Evolutionary conservation across 371 early-diverging fungal genomes (phyloP), one percentile per base, ranked within the genome.

Genomic region (Syncephalastrum contaminatum): DNA sequence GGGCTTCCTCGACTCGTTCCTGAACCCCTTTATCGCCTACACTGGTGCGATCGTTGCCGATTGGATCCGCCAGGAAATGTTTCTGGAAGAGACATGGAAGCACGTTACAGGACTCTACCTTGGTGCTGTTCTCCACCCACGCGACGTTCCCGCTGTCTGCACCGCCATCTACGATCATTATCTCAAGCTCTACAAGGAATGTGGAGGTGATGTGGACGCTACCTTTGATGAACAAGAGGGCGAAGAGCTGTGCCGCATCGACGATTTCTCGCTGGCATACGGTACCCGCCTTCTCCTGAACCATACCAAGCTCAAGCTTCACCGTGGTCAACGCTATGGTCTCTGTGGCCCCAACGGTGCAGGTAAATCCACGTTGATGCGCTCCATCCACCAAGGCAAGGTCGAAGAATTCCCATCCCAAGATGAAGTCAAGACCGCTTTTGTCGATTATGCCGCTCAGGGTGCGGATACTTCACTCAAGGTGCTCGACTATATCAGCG

Each of bases 291-390:
- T 90, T 67, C 72, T 92, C 60, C 67, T 92, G 59, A 90, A 88
- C 66, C 83, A 88, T 61, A 88, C 90, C 54, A 83, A 85, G 63
- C 78, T 92, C 57, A 85, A 80, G 70, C 75, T 92, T 42, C 87
- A 86, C 70, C 82, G 88, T 59, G 90, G 92, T 56, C 85, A 81
- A 53, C 86, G 88, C 30, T 90, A 92, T 66, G 92, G 90, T 70
- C 69, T 92, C 14, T 89, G 89, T 66, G 95, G 95, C 46, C 88
- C 89, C 46, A 94, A 94, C 71, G 95, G 95, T 80, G 91, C 91
- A 42, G 92, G 94, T 60, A 96, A 98, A 70, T 90, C 91, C 53
- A 96, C 98, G 3, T 78, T 97, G 48, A 83, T 94, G 86, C 83
- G 89, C 46, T 84, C 92, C 27, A 86, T 93, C 46, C 73, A 89